Conservation (phyloP, 1,139 yeast genomes). For the Blastobotrys persicus region DNA sequence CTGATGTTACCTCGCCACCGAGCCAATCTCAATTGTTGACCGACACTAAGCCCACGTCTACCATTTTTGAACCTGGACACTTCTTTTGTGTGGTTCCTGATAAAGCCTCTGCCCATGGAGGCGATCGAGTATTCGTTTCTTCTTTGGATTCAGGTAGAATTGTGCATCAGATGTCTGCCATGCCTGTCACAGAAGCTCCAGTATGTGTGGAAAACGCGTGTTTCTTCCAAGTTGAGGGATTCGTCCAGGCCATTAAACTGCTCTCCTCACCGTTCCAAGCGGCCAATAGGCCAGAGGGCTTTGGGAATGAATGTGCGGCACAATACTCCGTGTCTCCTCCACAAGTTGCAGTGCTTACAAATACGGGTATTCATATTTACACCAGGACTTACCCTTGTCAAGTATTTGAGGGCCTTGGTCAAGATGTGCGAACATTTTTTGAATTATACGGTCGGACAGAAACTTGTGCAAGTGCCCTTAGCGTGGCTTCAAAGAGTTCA, state of each 20-base stretch:
- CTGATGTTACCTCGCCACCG: conserved; percentile 16
- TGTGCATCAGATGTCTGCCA: conserved; percentile 50
- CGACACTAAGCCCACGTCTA: conserved; percentile 42
- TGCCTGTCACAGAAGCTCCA: conserved; percentile 42
- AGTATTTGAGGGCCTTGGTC: conserved; percentile 65
- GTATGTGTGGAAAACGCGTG: conserved; percentile 82
- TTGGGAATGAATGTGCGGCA: conserved; percentile 77
- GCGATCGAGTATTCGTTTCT: conserved; percentile 60
- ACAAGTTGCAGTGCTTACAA: conserved; percentile 78
- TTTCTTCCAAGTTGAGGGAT: conserved; percentile 58
- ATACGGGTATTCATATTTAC: conserved; percentile 71
- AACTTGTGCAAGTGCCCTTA: conserved; percentile 82
- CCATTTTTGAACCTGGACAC: conserved; percentile 78
- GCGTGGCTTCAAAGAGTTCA: conserved; percentile 65
- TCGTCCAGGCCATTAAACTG: conserved; percentile 72
- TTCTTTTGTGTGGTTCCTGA: conserved; percentile 53
- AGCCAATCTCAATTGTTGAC: conserved; percentile 40
- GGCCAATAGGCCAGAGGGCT: conserved; percentile 70
- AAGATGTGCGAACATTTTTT: conserved; percentile 54
- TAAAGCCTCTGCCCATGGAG: conserved; percentile 28
- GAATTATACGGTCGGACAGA: conserved; percentile 64
- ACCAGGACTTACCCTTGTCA: conserved; percentile 78
- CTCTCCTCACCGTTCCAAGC: conserved; percentile 71
- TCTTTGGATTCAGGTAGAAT: conserved; percentile 78
- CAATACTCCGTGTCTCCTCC: conserved; percentile 56